Conservation (phyloP, 78 protist genomes). For the Monocercomonoides exilis region DNA sequence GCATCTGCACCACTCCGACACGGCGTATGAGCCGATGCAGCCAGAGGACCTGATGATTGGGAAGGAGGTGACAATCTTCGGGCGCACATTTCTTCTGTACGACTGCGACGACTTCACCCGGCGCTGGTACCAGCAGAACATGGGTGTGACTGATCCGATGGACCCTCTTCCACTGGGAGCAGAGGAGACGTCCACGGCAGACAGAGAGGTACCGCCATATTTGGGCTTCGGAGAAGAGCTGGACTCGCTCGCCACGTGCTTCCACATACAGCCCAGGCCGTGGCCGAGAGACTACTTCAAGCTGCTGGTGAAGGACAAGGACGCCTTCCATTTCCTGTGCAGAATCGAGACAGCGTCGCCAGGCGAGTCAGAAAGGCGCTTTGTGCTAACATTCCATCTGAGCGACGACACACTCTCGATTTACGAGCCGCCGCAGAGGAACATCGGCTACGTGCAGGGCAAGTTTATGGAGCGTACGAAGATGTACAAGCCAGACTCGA, state of each 20-base stretch:
- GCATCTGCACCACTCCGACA: neutral
- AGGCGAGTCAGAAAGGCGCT: slow-evolving; percentile 10
- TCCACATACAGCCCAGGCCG: slow-evolving; percentile 17
- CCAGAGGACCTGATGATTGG: neutral
- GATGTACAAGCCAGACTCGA: neutral
- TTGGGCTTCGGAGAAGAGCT: slow-evolving; percentile 37
- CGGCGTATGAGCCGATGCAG: neutral
- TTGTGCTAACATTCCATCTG: slow-evolving; percentile 32
- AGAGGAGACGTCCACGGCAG: neutral
- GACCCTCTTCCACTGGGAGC: neutral
- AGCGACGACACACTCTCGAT: slow-evolving; percentile 27
- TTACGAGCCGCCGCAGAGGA: neutral
- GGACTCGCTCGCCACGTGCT: slow-evolving; percentile 27
- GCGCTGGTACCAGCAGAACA: slow-evolving; percentile 1
- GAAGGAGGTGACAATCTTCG: slow-evolving; percentile 1
- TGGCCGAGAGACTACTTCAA: neutral
- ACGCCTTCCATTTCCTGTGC: neutral
- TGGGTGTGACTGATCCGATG: slow-evolving; percentile 8
- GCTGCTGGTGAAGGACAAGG: neutral
- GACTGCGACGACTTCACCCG: slow-evolving; percentile 31
- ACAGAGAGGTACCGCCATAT: slow-evolving; percentile 13
- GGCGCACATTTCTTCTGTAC: slow-evolving; percentile 17
- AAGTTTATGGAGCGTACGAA: neutral
- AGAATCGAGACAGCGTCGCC: neutral
- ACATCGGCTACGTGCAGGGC: neutral